Evolutionary conservation across 176 grass and related monocot genomes (phyloP).

Genomic region (Aegilops longissima): DNA sequence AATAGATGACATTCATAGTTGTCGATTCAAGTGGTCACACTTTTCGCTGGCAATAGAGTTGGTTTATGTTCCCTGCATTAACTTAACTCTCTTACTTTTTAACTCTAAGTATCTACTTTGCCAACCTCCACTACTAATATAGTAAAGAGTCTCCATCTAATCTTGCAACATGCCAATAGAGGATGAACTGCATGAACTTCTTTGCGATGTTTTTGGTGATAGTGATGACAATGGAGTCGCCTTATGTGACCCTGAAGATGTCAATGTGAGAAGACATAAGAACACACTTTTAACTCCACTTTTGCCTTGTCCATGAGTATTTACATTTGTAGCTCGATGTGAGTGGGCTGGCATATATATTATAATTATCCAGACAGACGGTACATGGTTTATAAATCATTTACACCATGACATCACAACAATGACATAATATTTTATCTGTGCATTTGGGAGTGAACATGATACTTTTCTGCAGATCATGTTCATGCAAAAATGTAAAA

Average conservation of each 20-base stretch:
- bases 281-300: background rate
- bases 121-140: background rate
- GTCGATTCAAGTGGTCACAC: background rate
- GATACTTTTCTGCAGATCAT: background rate
- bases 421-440: background rate
- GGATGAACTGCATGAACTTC: slow-evolving; percentile 60
- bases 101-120: background rate
- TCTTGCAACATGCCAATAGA: slow-evolving; percentile 34
- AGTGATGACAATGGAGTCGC: slow-evolving; percentile 72
- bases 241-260: slow-evolving; percentile 60
- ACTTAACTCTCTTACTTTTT: background rate
- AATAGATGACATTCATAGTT: background rate
- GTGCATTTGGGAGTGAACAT: background rate
- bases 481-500: background rate
- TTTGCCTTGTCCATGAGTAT: background rate
- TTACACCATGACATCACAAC: background rate
- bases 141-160: slow-evolving; percentile 21
- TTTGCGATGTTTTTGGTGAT: slow-evolving; percentile 78
- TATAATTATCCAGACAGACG: background rate
- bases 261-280: slow-evolving; percentile 53
- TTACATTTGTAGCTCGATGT: background rate
- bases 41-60: background rate
- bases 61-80: background rate
- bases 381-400: background rate
- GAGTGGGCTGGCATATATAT: background rate